A percentile compares a stretch with the other conserved stretches of the same genome.
phyloP scores from a whole-genome alignment of 192 early-diverging fungal species.

The Mortierella alpina region DNA sequence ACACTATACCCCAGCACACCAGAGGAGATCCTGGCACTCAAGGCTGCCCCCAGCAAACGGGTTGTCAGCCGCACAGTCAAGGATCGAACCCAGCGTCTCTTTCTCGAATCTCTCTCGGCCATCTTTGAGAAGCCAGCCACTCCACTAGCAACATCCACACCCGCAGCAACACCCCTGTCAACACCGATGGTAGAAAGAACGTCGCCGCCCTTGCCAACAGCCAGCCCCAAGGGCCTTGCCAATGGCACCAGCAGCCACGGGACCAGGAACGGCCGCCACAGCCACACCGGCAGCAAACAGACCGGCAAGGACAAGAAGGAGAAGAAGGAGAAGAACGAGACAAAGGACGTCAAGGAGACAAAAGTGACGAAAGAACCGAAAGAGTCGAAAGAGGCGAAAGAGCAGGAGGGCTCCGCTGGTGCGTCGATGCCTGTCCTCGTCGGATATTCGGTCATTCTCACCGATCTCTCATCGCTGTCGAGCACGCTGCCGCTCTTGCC shows the following conservation, averaged over 20 bases:
- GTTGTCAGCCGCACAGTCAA: slow-evolving; percentile 13
- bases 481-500: not conserved
- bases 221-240: not conserved
- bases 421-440: slow-evolving; percentile 8
- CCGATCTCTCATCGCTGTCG: slow-evolving; percentile 29
- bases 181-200: not conserved
- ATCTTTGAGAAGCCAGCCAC: slow-evolving; percentile 7
- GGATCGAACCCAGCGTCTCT: slow-evolving; percentile 15
- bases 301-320: too few relatives aligned
- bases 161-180: not conserved
- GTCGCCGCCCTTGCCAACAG: not conserved
- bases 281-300: slow-evolving; percentile 1
- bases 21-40: slow-evolving; percentile 23
- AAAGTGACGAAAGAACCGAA: too few relatives aligned
- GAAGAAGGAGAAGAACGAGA: too few relatives aligned
- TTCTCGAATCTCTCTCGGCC: slow-evolving; percentile 40
- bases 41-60: slow-evolving; percentile 28
- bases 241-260: slow-evolving; percentile 2
- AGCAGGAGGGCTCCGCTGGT: not conserved
- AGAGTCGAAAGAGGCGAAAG: not conserved
- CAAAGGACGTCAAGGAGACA: too few relatives aligned
- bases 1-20: slow-evolving; percentile 40
- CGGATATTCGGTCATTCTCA: slow-evolving; percentile 37
- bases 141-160: not conserved
- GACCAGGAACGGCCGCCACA: not conserved